Percentiles rank a stretch among this genome's conserved stretches.
phyloP scores from a whole-genome alignment of 352 stramenopile genomes.

The Sclerospora graminicola region DNA sequence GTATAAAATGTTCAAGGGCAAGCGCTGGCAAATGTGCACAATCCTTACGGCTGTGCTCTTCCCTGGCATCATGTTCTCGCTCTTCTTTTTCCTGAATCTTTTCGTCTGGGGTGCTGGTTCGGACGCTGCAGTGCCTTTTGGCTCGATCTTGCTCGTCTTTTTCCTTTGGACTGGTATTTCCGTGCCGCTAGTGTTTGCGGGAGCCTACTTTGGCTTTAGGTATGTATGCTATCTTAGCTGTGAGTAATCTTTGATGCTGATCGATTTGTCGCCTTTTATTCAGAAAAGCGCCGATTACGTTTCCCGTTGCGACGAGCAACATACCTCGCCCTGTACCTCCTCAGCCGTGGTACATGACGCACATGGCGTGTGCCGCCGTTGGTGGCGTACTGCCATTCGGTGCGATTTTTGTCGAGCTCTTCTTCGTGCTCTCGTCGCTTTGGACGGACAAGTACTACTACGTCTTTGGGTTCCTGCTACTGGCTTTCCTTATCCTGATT shows the following conservation, averaged over 20 bases:
- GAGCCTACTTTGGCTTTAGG: slow-evolving; percentile 98
- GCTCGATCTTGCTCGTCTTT: slow-evolving; percentile 95
- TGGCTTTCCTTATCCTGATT: slow-evolving; percentile 98
- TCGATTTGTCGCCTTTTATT: background rate
- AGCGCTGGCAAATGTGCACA: slow-evolving; percentile 96
- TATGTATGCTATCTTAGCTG: slow-evolving; percentile 27
- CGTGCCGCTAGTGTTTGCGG: slow-evolving; percentile 97
- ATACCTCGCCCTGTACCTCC: slow-evolving; percentile 97
- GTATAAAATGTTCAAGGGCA: slow-evolving; percentile 99
- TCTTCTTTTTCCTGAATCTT: slow-evolving; percentile 98
- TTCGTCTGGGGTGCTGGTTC: slow-evolving; percentile 91
- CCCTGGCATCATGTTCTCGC: slow-evolving; percentile 92
- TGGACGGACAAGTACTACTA: slow-evolving; percentile 99
- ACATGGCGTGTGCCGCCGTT: slow-evolving; percentile 88
- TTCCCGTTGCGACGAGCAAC: slow-evolving; percentile 95
- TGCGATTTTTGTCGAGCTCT: slow-evolving; percentile 99
- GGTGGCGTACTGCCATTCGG: slow-evolving; percentile 98
- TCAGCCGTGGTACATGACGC: slow-evolving; percentile 98
- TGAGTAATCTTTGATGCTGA: background rate
- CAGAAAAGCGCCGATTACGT: slow-evolving; percentile 85
- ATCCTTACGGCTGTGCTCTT: slow-evolving; percentile 94
- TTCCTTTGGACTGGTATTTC: slow-evolving; percentile 99
- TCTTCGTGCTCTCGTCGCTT: slow-evolving; percentile 97
- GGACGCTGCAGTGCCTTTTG: slow-evolving; percentile 91
- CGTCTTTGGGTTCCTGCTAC: slow-evolving; percentile 98